Evolutionary conservation across 1,139 yeast genomes (phyloP).

Genomic region (Barnettozyma hawaiiensis): DNA sequence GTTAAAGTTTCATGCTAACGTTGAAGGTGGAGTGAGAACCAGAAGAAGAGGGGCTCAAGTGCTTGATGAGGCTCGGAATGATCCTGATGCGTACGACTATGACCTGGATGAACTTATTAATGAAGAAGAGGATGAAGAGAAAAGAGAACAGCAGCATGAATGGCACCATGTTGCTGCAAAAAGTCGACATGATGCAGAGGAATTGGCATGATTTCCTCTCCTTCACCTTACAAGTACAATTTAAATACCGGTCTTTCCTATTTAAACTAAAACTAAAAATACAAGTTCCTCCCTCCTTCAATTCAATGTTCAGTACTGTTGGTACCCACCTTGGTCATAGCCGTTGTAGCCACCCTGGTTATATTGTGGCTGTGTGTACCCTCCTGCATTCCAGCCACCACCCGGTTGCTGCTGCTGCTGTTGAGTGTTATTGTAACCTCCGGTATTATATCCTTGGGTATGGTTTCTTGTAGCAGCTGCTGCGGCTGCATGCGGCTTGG

Average conservation of each 20-base stretch:
- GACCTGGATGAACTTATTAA: slow-evolving; percentile 24
- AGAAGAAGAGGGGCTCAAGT: slow-evolving; percentile 16
- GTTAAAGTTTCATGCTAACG: slow-evolving; percentile 17
- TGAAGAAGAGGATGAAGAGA: slow-evolving; percentile 17
- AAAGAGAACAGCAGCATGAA: slow-evolving; percentile 12
- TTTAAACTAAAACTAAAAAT: no score
- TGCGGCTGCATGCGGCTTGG: slow-evolving; percentile 1
- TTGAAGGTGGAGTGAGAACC: slow-evolving; percentile 10
- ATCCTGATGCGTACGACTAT: slow-evolving; percentile 23
- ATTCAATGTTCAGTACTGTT: neutral
- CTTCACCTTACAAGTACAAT: no score
- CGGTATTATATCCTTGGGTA: slow-evolving; percentile 3
- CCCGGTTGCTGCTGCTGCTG: slow-evolving; percentile 3
- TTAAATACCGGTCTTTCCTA: no score
- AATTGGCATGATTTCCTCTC: slow-evolving; percentile 14
- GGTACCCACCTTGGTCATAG: slow-evolving; percentile 3
- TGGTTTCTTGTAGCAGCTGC: neutral
- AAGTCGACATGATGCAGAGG: slow-evolving; percentile 18
- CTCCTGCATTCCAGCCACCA: slow-evolving; percentile 4
- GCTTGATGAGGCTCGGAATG: slow-evolving; percentile 5
- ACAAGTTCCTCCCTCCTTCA: neutral
- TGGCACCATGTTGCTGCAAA: slow-evolving; percentile 15
- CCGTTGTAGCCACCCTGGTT: slow-evolving; percentile 4
- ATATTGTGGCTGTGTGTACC: neutral
- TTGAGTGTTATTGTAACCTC: slow-evolving; percentile 3